Base-by-base conservation (phyloP, 768 basidiomycete species). In the Clitopilus hobsonii region DNA sequence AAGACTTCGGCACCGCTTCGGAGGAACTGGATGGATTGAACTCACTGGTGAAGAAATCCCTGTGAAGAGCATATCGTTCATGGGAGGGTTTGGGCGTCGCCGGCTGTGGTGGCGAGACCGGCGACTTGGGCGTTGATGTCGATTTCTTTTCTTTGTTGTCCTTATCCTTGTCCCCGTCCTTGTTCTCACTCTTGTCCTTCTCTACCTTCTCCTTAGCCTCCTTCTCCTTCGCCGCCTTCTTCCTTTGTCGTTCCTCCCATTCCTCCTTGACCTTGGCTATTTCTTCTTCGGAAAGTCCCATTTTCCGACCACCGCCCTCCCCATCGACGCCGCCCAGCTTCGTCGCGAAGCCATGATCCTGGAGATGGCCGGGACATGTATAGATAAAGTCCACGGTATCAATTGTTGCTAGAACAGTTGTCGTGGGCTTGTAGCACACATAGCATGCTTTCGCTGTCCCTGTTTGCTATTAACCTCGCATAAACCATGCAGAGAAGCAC, bases 301-400 rank as follows among this genome's bases (percentile, higher is more conserved):
- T 64, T 69, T 72, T 79, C 61, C 64, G 59, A 38, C 70, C 62
- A 5, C 69, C 66, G 26, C 61, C 63, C 55, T 57, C 59, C 50
- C 69, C 63, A 61, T 71, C 72, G 36, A 50, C 54, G 20, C 59
- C 63, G 58, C 66, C 71, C 50, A 83, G 69, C 41, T 73, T 71
- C 8, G 73, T 79, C 6, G 88, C 85, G 69, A 97, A 96, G 20
- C 84, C 91, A 24, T 74, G 71, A 67, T 98, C 94, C 5, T 75
- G 73, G 54, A 97, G 81, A 71, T 98, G 95, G n/a, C 71, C 69
- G 1, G 83, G 78, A 65, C 95, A 98, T 0, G 84, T 80, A 68
- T 96, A 97, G 27, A 98, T 54, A 66, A 94, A 97, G 69, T 97
- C 95, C 10, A 81, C 74, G 7, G 88, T 85, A 64, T 90, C 84